phyloP scores from a whole-genome alignment of 108 stramenopile species.

The Thalassiosira profunda region DNA sequence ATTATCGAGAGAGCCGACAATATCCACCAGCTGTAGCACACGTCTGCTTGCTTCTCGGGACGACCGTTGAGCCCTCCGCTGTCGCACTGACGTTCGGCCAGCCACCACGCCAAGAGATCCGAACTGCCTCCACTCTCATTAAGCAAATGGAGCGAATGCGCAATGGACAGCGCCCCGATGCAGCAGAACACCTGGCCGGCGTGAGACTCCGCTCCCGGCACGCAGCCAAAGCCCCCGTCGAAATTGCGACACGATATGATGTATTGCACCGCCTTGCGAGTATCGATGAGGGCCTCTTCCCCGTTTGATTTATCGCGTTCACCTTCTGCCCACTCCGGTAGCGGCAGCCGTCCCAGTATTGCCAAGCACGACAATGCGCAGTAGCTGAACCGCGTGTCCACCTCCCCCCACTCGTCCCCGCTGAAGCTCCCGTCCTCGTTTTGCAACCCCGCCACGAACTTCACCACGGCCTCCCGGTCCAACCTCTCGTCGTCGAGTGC shows the following conservation, averaged over 20 bases:
- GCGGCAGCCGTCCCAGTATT: conserved; percentile 63
- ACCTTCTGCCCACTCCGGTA: conserved; percentile 16
- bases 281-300: conserved; percentile 58
- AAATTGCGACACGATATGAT: conserved; percentile 92
- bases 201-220: conserved; percentile 97
- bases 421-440: conserved; percentile 96
- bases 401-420: conserved; percentile 97
- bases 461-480: conserved; percentile 54
- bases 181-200: conserved; percentile 98
- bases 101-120: conserved; percentile 97
- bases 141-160: conserved; percentile 70
- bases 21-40: conserved; percentile 99
- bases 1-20: conserved; percentile 91
- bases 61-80: conserved; percentile 97
- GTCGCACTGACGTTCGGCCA: conserved; percentile 99
- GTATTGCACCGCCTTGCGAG: conserved; percentile 76
- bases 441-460: conserved; percentile 91
- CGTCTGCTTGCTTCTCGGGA: conserved; percentile 99
- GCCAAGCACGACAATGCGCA: conserved; percentile 93
- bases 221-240: conserved; percentile 98
- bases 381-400: conserved; percentile 99
- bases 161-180: conserved; percentile 96
- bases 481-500: conserved; percentile 59
- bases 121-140: conserved; percentile 40
- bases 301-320: too few species aligned